Base-by-base conservation (phyloP, 2,329 filamentous ascomycete genomes). In the Aspergillus sp. region DNA sequence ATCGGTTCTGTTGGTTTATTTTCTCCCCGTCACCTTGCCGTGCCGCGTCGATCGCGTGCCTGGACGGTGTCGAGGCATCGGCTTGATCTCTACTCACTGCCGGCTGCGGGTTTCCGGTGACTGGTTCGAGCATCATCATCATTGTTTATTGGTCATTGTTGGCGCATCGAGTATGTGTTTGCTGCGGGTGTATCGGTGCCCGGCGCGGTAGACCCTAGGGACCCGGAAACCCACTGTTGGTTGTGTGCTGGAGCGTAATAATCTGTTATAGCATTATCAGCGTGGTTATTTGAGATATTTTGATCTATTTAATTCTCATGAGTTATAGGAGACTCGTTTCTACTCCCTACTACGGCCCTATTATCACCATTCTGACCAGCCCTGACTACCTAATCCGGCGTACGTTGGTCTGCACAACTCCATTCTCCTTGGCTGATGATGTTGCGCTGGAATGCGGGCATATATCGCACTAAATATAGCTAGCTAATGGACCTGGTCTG, bases 1-100 rank as follows among this genome's bases (percentile, higher is more conserved):
- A 29, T 38, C 32, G 34, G 43, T 44, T 36, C 12, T 26, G 12
- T 41, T 48, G 42, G 44, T 53, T 52, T 46, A 33, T 51, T 48
- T 35, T 43, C 46, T 38, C 26, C 10, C 36, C 44, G 27, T 39
- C 35, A 12, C 47, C 30, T 42, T 49, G 5, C 40, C 44, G 43
- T 44, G 40, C 46, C 46, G 41, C 34, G 43, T 43, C 40, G 27
- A 29, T 44, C 42, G 32, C 29, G 36, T 43, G 45, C 46, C 48
- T 41, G 39, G 45, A 41, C 6, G 42, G 50, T 48, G 43, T 36
- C 42, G 46, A 49, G 40, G 33, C 10, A 7, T 41, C 6, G 12
- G 46, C 30, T n/a, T 42, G 40, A 42, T 42, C 28, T 29, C 29
- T 42, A 10, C 40, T 42, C 36, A 39, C 12, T 19, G 27, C 36